A percentile compares a stretch with the other conserved stretches of the same genome.
Conservation (phyloP, 192 early-diverging fungal species). For the Backusella luteola region DNA sequence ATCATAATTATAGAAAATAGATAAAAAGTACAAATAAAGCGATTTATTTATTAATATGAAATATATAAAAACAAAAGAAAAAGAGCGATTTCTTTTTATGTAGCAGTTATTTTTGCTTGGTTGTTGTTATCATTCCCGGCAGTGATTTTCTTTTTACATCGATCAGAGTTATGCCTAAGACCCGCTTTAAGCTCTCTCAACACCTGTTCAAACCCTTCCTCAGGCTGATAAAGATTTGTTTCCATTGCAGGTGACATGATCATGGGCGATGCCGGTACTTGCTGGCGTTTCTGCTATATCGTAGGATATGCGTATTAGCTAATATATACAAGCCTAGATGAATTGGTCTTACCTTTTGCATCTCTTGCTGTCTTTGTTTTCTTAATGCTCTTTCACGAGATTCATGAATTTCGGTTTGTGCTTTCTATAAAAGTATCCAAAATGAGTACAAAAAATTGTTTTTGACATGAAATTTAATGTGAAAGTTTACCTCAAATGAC, state of each 20-base stretch:
- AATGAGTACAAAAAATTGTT: not conserved
- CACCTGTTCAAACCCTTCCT: slow-evolving; percentile 18
- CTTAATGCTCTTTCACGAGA: slow-evolving; percentile 22
- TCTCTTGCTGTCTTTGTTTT: slow-evolving; percentile 11
- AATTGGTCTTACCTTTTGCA: slow-evolving; percentile 1
- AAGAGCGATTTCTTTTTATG: not conserved
- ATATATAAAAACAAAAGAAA: not conserved
- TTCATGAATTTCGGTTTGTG: slow-evolving; percentile 24
- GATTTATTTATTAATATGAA: not conserved
- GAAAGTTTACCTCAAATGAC: slow-evolving; percentile 36
- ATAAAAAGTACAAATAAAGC: not conserved
- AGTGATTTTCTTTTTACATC: not conserved
- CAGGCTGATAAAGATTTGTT: not conserved
- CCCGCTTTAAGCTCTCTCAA: slow-evolving; percentile 23
- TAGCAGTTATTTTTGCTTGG: not conserved
- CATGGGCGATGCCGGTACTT: not conserved
- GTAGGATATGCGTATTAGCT: not conserved
- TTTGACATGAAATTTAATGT: not conserved
- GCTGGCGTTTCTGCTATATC: not conserved
- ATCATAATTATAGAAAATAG: not conserved
- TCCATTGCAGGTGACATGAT: not conserved
- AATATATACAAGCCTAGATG: not conserved
- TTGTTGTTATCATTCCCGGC: not conserved
- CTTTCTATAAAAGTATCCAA: not conserved
- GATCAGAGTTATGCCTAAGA: slow-evolving; percentile 8